A percentile compares a stretch with the other conserved stretches of the same genome.
Evolutionary conservation across 768 basidiomycete genomes (phyloP).

Genomic region (Kwoniella sp.): DNA sequence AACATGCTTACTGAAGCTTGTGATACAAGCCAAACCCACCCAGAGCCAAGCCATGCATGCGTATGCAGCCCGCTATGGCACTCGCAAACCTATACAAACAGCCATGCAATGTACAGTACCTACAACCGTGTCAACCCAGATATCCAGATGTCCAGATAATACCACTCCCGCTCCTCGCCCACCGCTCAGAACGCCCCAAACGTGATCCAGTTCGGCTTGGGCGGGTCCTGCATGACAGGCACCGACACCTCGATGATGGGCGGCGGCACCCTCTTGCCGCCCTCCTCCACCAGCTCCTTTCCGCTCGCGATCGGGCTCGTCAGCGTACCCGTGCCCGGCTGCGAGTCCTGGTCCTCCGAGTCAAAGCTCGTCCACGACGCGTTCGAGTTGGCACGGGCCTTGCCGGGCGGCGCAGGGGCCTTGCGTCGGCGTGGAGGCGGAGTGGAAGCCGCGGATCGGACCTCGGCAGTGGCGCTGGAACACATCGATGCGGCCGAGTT

Average conservation of each 20-base stretch:
- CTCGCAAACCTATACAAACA: too few relatives aligned
- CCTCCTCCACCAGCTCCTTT: constrained; percentile 17
- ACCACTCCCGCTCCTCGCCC: too few relatives aligned
- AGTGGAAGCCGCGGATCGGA: constrained; percentile 4
- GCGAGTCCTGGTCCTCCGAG: not conserved
- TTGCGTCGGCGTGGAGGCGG: constrained; percentile 19
- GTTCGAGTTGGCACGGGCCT: constrained; percentile 7
- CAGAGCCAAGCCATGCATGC: too few relatives aligned
- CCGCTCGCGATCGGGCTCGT: not conserved
- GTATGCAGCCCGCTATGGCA: too few relatives aligned
- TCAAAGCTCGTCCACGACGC: constrained; percentile 16
- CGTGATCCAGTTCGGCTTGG: constrained; percentile 28
- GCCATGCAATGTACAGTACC: too few relatives aligned
- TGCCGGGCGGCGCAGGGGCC: constrained; percentile 32
- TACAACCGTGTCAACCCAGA: too few relatives aligned
- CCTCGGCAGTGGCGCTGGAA: not conserved
- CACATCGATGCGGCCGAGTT: constrained; percentile 6
- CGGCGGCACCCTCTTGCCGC: constrained; percentile 25
- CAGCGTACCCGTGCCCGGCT: not conserved
- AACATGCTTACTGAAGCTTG: too few relatives aligned
- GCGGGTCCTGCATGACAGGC: not conserved
- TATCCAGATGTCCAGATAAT: too few relatives aligned
- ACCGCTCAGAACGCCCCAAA: too few relatives aligned
- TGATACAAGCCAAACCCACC: too few relatives aligned
- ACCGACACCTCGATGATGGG: constrained; percentile 38